Evolutionary conservation across 352 stramenopile species (phyloP).

Genomic region (Peronospora tabacina): DNA sequence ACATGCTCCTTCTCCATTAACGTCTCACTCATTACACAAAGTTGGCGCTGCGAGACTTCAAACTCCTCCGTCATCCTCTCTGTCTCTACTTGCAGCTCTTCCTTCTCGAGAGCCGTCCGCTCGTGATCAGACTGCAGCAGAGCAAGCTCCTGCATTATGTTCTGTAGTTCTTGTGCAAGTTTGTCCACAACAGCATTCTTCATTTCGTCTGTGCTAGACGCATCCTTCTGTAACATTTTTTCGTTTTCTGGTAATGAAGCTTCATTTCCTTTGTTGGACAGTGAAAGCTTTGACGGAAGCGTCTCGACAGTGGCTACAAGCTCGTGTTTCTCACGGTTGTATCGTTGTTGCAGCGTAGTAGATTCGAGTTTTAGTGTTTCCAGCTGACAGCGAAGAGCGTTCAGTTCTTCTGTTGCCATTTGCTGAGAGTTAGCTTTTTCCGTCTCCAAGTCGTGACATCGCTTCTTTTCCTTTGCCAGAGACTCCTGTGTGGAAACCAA

Average conservation of each 20-base stretch:
- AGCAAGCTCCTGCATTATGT: slow-evolving; percentile 33
- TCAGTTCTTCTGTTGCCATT: slow-evolving; percentile 31
- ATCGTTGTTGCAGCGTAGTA: slow-evolving; percentile 6
- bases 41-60: slow-evolving; percentile 21
- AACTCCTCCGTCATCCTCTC: slow-evolving; percentile 33
- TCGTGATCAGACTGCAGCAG: slow-evolving; percentile 30
- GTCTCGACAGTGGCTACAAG: slow-evolving; percentile 22
- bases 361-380: slow-evolving; percentile 21
- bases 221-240: background rate
- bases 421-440: slow-evolving; percentile 20
- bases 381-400: slow-evolving; percentile 22
- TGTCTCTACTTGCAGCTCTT: slow-evolving; percentile 28
- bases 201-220: slow-evolving; percentile 2
- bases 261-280: slow-evolving; percentile 1
- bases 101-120: slow-evolving; percentile 27
- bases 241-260: background rate
- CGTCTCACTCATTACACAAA: slow-evolving; percentile 31
- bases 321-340: slow-evolving; percentile 19
- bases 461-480: slow-evolving; percentile 17
- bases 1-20: slow-evolving; percentile 35
- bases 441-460: slow-evolving; percentile 14
- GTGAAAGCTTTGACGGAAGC: slow-evolving; percentile 1
- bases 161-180: slow-evolving; percentile 27
- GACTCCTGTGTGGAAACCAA: slow-evolving; percentile 15
- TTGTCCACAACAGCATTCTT: slow-evolving; percentile 17